Percentiles rank a stretch among this genome's conserved stretches.
These are phyloP conservation scores for Perkinsela sp. DNA, from an alignment of 208 protist genomes.

Conservation along the genomic window DNA sequence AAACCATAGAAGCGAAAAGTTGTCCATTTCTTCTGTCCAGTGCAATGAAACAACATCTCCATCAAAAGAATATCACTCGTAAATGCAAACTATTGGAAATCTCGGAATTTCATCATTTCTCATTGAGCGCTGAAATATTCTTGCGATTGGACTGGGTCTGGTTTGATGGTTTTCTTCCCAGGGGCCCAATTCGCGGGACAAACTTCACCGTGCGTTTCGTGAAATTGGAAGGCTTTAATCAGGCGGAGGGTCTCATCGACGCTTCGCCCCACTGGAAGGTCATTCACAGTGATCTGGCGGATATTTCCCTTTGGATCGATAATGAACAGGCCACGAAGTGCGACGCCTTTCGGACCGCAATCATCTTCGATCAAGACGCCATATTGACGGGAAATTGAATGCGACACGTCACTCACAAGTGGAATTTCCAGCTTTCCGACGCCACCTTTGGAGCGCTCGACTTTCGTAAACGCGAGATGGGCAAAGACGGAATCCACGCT, in stretches of 20 bases:
- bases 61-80: too few species aligned
- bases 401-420: slow-evolving; percentile 76
- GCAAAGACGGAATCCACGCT: slow-evolving; percentile 75
- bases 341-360: slow-evolving; percentile 11
- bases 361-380: slow-evolving; percentile 63
- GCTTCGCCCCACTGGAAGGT: slow-evolving; percentile 73
- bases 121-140: slow-evolving; percentile 41
- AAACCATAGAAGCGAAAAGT: too few species aligned
- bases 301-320: slow-evolving; percentile 69
- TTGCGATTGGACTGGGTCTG: slow-evolving; percentile 52
- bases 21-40: too few species aligned
- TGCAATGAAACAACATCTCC: too few species aligned
- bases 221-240: slow-evolving; percentile 77
- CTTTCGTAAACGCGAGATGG: slow-evolving; percentile 81
- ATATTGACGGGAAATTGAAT: slow-evolving; percentile 64
- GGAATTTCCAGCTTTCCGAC: slow-evolving; percentile 79
- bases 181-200: slow-evolving; percentile 77
- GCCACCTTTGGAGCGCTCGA: slow-evolving; percentile 79
- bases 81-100: too few species aligned
- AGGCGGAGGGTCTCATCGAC: slow-evolving; percentile 78
- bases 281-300: slow-evolving; percentile 73
- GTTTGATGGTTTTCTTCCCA: slow-evolving; percentile 60
- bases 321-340: slow-evolving; percentile 77
- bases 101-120: too few species aligned
- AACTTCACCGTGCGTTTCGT: slow-evolving; percentile 73